Evolutionary conservation across 1,284 basidiomycete species (phyloP).

Genomic region (Fomitopsis schrenkii): DNA sequence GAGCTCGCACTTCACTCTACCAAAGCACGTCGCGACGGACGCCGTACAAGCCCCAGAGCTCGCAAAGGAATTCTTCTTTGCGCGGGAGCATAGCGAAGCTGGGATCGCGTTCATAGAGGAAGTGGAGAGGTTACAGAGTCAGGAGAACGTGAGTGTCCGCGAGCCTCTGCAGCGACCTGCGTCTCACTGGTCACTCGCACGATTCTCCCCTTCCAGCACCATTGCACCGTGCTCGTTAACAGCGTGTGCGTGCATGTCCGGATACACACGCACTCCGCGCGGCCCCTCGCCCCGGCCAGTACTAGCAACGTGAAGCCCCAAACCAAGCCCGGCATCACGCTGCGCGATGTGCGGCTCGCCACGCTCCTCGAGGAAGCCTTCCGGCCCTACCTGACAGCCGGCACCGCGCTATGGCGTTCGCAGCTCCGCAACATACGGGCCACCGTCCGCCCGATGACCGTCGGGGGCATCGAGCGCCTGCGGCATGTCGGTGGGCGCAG

Average conservation of each 20-base stretch:
- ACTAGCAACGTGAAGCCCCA: not conserved
- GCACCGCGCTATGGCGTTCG: not conserved
- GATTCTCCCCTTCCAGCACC: conserved; percentile 9
- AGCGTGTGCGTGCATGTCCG: not conserved
- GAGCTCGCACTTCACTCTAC: conserved; percentile 1
- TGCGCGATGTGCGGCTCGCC: conserved; percentile 51
- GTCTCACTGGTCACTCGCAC: not conserved
- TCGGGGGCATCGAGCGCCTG: not conserved
- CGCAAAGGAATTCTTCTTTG: conserved; percentile 26
- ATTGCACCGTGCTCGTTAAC: not conserved
- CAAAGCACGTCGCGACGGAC: conserved; percentile 4
- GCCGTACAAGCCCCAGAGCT: conserved; percentile 10
- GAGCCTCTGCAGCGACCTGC: not conserved
- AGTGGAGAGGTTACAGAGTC: conserved; percentile 22
- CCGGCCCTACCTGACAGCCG: not conserved
- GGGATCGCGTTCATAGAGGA: conserved; percentile 27
- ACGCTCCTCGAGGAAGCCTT: conserved; percentile 12
- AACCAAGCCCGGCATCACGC: conserved; percentile 38
- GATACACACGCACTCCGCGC: conserved; percentile 31
- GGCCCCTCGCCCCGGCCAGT: conserved; percentile 4
- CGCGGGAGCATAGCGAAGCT: conserved; percentile 16
- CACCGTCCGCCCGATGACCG: not conserved
- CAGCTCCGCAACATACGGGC: not conserved
- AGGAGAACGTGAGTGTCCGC: conserved; percentile 28
- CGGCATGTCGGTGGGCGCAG: not conserved